These are phyloP conservation scores for Botrytis aclada DNA, from an alignment of 2,329 filamentous ascomycete genomes.

Conservation along the genomic window DNA sequence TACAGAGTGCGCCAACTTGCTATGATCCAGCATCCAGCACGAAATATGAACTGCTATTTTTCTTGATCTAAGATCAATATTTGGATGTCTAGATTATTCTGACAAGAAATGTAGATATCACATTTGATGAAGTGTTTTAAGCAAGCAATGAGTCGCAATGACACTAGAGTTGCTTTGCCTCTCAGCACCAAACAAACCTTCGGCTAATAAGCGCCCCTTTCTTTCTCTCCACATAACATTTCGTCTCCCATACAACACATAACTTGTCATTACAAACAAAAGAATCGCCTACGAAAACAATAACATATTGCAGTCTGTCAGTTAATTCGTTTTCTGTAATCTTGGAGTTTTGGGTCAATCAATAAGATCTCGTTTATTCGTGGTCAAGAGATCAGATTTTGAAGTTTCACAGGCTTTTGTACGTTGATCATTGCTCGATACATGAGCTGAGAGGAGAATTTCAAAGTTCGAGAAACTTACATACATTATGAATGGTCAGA, in stretches of 20 bases:
- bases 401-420: not conserved
- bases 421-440: not conserved
- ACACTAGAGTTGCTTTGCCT: not conserved
- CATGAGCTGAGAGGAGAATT: not conserved
- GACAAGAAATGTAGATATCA: not conserved
- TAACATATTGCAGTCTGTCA: not conserved
- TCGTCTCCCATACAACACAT: not conserved
- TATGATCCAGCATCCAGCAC: not conserved
- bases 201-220: constrained; percentile 7
- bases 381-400: not conserved
- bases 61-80: not conserved
- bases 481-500: not conserved
- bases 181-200: not conserved
- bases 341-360: not conserved
- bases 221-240: not conserved
- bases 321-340: too few relatives aligned
- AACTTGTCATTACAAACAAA: not conserved
- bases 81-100: not conserved
- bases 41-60: not conserved
- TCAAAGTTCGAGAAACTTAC: not conserved
- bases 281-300: too few relatives aligned
- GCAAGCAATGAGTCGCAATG: not conserved
- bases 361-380: not conserved
- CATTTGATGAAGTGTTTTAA: not conserved
- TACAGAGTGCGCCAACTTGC: not conserved